Conservation (phyloP, 208 protist species). For the Acanthamoeba rhysodes region DNA sequence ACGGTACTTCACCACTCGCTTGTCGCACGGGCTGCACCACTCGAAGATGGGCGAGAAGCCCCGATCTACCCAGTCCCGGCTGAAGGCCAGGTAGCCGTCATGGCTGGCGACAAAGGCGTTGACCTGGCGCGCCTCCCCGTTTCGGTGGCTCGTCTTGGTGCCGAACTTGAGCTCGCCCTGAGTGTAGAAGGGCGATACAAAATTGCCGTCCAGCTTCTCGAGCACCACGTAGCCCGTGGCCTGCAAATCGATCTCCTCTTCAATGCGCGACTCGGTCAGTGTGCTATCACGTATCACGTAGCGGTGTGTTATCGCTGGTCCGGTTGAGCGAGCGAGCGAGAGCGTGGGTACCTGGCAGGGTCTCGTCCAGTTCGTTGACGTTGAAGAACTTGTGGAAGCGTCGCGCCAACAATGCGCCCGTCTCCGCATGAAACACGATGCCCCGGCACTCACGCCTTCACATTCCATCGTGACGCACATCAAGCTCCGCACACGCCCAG, state of each 20-base stretch:
- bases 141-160: slow-evolving; percentile 9
- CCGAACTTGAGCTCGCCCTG: slow-evolving; percentile 20
- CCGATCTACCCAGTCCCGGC: background rate
- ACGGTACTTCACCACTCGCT: background rate
- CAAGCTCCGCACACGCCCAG: background rate
- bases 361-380: background rate
- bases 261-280: too few species aligned
- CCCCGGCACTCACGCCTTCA: slow-evolving; percentile 1
- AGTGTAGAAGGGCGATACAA: slow-evolving; percentile 39
- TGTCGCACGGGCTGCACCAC: slow-evolving; percentile 16
- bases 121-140: background rate
- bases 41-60: slow-evolving; percentile 44
- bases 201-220: slow-evolving; percentile 3
- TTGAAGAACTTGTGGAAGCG: slow-evolving; percentile 62
- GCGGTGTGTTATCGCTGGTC: too few species aligned
- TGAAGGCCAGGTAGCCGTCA: background rate
- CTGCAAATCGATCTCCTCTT: slow-evolving; percentile 28
- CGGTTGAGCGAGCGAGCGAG: background rate
- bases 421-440: slow-evolving; percentile 10
- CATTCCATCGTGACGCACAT: background rate
- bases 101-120: background rate
- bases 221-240: background rate
- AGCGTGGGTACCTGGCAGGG: background rate
- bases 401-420: background rate
- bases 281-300: too few species aligned